Base-by-base conservation (phyloP, 176 grass and related monocot genomes). In the Oryza meyeriana region DNA sequence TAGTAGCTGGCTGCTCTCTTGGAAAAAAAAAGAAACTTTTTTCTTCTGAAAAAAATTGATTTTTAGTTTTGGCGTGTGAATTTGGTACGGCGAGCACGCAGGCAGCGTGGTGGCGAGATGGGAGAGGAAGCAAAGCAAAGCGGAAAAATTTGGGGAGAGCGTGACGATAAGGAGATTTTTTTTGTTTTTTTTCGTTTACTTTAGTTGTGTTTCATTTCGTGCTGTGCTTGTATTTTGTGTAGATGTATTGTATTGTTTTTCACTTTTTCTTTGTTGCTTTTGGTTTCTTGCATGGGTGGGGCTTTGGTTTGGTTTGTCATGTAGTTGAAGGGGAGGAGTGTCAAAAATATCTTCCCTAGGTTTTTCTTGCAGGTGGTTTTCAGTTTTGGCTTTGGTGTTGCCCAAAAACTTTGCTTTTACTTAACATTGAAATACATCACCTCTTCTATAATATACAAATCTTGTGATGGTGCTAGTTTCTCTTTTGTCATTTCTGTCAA, bases 31-130 rank as follows among this genome's bases (percentile, higher is more conserved):
- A 16, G 4, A 4, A 4, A 6, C 0, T 20, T 52, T 18, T 52
- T 52, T 2, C 0, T 47, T 16, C 18, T 8, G 7, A 55, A 22
- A 6, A 55, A 9, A 55, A 55, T 70, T 11, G 66, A 22, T 74
- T 88, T 7, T 20, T 38, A 41, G 39, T 64, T 82, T 82, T 76
- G 72, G 63, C 64, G 82, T 81, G 82, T 70, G 39, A 55, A 70
- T 85, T 61, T 69, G 32, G 64, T 48, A 82, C 3, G 17, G 61
- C n/a, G 36, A 12, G 44, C 79, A 48, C 28, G 57, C 79, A 31
- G 31, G 39, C 10, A 9, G 28, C 0, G 45, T 58, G 71, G 34
- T 59, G 71, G 36, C 64, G 73, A 82, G 79, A 89, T 30, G 38
- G 6, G 32, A 16, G 71, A 10, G 33, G 10, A 89, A 57, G 42